Evolutionary conservation across 1,284 basidiomycete genomes (phyloP).

Genomic region (Wallemia hederae): DNA sequence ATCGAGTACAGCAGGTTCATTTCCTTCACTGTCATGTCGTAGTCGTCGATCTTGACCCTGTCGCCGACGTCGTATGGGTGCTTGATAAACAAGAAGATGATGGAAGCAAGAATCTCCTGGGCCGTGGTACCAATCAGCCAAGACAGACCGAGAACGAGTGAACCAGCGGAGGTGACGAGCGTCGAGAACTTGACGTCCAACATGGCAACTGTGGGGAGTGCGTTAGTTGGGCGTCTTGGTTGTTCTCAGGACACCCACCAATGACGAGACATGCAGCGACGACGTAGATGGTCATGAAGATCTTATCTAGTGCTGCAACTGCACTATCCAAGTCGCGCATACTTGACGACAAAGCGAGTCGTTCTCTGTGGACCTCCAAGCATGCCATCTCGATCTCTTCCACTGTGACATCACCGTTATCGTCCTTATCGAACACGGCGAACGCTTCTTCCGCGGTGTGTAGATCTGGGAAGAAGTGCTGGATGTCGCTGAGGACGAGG

Average conservation of each 20-base stretch:
- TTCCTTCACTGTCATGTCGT: slow-evolving; percentile 39
- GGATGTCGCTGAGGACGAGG: slow-evolving; percentile 39
- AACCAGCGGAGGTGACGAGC: slow-evolving; percentile 48
- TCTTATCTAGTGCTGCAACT: slow-evolving; percentile 46
- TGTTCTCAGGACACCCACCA: slow-evolving; percentile 21
- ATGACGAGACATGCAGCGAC: slow-evolving; percentile 41
- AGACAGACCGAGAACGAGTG: slow-evolving; percentile 51
- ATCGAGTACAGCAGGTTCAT: slow-evolving; percentile 48
- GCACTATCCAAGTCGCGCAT: slow-evolving; percentile 79
- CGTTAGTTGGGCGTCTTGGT: neutral
- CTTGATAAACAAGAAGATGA: slow-evolving; percentile 61
- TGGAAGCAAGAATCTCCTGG: slow-evolving; percentile 27
- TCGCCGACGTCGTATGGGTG: slow-evolving; percentile 20
- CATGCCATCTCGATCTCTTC: slow-evolving; percentile 50
- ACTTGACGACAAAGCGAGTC: slow-evolving; percentile 50
- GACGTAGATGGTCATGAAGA: slow-evolving; percentile 24
- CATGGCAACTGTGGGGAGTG: neutral
- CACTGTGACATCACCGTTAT: slow-evolving; percentile 43
- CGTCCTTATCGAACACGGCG: slow-evolving; percentile 51
- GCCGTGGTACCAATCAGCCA: slow-evolving; percentile 53
- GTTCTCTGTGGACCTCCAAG: slow-evolving; percentile 55
- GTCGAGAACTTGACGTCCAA: slow-evolving; percentile 27
- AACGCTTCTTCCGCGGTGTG: slow-evolving; percentile 39
- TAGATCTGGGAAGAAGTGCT: slow-evolving; percentile 33
- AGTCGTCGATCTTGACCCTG: slow-evolving; percentile 24